A percentile compares a stretch with the other conserved stretches of the same genome.
Conservation (phyloP, 2,329 filamentous ascomycete species). For the Talaromyces sp. region DNA sequence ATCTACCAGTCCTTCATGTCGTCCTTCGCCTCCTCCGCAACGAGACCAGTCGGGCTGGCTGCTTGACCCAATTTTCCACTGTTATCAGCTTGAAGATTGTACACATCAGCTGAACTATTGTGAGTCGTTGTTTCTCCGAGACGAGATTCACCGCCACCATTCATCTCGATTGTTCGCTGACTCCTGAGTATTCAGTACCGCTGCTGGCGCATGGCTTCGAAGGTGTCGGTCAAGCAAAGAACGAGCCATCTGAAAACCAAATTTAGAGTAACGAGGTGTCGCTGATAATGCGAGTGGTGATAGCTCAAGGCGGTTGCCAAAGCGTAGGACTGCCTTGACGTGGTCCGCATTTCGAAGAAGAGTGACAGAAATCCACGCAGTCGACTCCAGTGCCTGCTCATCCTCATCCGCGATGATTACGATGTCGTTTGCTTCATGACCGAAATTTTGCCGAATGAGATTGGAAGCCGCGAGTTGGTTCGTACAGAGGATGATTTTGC, state of each 20-base stretch:
- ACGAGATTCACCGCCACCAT: too few relatives aligned
- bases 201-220: neutral
- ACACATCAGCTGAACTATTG: too few relatives aligned
- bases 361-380: neutral
- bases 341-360: neutral
- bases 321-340: neutral
- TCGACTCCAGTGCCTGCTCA: neutral
- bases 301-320: neutral
- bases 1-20: too few relatives aligned
- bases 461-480: neutral
- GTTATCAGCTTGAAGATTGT: too few relatives aligned
- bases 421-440: neutral
- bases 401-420: slow-evolving; percentile 3
- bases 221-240: neutral
- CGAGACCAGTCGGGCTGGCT: too few relatives aligned
- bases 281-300: neutral
- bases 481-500: too few relatives aligned
- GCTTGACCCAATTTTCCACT: too few relatives aligned
- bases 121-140: too few relatives aligned
- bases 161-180: too few relatives aligned
- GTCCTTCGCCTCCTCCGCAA: too few relatives aligned
- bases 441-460: neutral
- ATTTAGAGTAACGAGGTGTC: neutral
- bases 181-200: too few relatives aligned
- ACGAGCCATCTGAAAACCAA: neutral